These are phyloP conservation scores for Aspergillus nidulans DNA, from an alignment of 495 filamentous ascomycete genomes.

Conservation along the genomic window DNA sequence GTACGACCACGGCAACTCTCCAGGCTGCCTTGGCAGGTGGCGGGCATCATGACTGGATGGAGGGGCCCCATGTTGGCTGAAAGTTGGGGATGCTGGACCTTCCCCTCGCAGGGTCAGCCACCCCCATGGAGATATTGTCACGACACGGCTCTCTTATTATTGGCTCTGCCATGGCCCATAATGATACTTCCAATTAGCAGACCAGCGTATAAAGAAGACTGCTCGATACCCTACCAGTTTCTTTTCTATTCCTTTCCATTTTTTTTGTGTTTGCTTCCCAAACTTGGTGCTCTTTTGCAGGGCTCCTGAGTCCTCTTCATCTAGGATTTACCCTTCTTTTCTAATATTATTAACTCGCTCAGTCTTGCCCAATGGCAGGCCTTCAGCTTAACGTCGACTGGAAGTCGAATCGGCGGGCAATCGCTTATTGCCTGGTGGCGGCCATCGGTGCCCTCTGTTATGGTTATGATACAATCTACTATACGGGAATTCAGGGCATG, in stretches of 20 bases:
- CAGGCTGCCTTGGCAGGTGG: not conserved
- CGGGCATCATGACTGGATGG: not conserved
- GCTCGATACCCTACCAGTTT: too few species aligned
- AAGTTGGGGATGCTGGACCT: too few species aligned
- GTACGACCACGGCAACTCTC: too few species aligned
- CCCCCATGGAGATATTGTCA: not conserved
- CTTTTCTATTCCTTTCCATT: not conserved
- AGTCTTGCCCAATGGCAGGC: constrained; percentile 4
- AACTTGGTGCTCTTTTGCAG: too few species aligned
- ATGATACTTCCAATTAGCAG: not conserved
- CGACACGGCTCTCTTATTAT: too few species aligned
- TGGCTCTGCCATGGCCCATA: too few species aligned
- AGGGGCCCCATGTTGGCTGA: not conserved
- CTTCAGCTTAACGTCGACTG: constrained; percentile 20
- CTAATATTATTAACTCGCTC: too few species aligned
- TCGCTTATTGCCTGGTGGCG: constrained; percentile 21
- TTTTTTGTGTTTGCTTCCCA: not conserved
- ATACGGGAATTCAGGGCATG: constrained; percentile 28
- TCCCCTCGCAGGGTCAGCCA: not conserved
- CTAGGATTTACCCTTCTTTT: too few species aligned
- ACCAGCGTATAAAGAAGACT: not conserved
- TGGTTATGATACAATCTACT: constrained; percentile 28
- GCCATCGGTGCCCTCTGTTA: constrained; percentile 27
- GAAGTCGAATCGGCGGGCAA: constrained; percentile 22
- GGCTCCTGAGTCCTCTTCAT: too few species aligned